Evolutionary conservation across 805 yeast species (phyloP).

Genomic region (Teunomyces lycoperdinae): DNA sequence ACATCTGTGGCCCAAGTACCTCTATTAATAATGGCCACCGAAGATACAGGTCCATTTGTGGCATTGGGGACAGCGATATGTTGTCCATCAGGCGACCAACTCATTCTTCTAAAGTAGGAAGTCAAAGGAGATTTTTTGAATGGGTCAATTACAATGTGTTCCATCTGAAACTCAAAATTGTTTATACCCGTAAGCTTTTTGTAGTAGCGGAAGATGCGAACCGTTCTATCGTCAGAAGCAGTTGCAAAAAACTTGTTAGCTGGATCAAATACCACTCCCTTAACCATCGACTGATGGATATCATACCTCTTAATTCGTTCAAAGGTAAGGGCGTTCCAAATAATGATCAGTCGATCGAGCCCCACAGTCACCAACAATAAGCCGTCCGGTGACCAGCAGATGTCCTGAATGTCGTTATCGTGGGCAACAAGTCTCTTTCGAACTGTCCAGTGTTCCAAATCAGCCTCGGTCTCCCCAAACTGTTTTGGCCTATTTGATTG

Average conservation of each 20-base stretch:
- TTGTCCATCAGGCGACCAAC: constrained; percentile 93
- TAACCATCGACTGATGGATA: constrained; percentile 91
- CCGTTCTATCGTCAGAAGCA: constrained; percentile 91
- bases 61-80: constrained; percentile 85
- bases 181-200: constrained; percentile 49
- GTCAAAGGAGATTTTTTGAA: constrained; percentile 87
- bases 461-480: constrained; percentile 69
- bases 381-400: constrained; percentile 97
- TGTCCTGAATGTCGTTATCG: constrained; percentile 95
- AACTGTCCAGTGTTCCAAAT: constrained; percentile 92
- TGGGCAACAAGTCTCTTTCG: constrained; percentile 91
- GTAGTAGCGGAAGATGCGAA: constrained; percentile 83
- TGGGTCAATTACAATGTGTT: constrained; percentile 78
- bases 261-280: constrained; percentile 96
- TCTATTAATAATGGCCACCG: constrained; percentile 69
- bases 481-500: constrained; percentile 51
- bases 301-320: constrained; percentile 87
- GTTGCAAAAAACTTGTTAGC: constrained; percentile 98
- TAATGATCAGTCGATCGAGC: constrained; percentile 83
- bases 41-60: constrained; percentile 75
- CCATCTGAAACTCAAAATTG: constrained; percentile 82
- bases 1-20: constrained; percentile 79
- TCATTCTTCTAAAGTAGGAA: constrained; percentile 79
- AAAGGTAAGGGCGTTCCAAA: constrained; percentile 92
- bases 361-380: constrained; percentile 91